These are phyloP conservation scores for Sporothrix variecibatus DNA, from an alignment of 2,329 filamentous ascomycete genomes.

Conservation along the genomic window DNA sequence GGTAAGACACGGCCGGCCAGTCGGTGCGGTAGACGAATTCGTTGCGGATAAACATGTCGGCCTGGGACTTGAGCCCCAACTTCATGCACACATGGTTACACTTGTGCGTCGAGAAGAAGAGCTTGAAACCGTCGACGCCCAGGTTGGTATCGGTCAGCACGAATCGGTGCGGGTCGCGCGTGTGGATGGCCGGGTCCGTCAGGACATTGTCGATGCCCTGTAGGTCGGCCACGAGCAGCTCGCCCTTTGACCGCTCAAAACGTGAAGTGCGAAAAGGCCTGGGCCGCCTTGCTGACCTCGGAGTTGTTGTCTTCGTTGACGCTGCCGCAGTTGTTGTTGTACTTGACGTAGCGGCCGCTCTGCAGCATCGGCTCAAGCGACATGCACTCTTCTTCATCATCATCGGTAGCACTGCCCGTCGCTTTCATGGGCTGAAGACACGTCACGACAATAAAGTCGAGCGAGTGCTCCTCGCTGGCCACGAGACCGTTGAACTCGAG, in stretches of 20 bases:
- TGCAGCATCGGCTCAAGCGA: slow-evolving; percentile 44
- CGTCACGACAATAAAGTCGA: slow-evolving; percentile 41
- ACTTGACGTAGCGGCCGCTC: slow-evolving; percentile 42
- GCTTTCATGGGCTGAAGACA: slow-evolving; percentile 35
- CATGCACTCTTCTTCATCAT: slow-evolving; percentile 30
- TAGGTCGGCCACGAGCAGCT: slow-evolving; percentile 41
- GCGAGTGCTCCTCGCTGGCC: slow-evolving; percentile 29
- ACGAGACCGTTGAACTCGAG: slow-evolving; percentile 44
- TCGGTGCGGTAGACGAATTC: slow-evolving; percentile 36
- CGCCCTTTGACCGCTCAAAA: slow-evolving; percentile 44
- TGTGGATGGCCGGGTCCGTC: slow-evolving; percentile 45
- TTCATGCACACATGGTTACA: slow-evolving; percentile 40
- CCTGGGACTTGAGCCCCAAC: slow-evolving; percentile 37
- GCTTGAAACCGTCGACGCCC: slow-evolving; percentile 41
- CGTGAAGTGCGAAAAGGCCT: slow-evolving; percentile 47
- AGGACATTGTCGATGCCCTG: slow-evolving; percentile 42
- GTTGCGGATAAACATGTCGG: slow-evolving; percentile 31
- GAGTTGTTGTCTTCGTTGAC: slow-evolving; percentile 32
- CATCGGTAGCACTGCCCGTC: no score
- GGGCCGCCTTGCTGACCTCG: slow-evolving; percentile 38
- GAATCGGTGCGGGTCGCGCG: slow-evolving; percentile 39
- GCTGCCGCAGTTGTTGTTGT: slow-evolving; percentile 41
- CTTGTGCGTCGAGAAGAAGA: slow-evolving; percentile 42
- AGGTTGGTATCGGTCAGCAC: slow-evolving; percentile 40
- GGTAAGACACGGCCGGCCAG: slow-evolving; percentile 37